phyloP scores from a whole-genome alignment of 169 alveolate genomes.

The Neospora caninum region DNA sequence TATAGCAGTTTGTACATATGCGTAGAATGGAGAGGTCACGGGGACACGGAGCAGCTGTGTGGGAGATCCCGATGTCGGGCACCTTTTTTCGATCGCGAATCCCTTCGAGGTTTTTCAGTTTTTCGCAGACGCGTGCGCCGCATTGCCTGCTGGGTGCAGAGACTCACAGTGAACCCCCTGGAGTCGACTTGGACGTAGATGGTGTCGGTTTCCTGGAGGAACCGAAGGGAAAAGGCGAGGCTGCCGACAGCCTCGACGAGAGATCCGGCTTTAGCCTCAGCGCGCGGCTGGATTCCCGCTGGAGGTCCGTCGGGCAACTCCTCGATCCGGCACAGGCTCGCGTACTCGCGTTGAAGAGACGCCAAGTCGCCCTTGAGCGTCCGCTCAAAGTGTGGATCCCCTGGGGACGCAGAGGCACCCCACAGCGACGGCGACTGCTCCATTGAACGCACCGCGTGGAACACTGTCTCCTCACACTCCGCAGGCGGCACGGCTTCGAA shows the following conservation, averaged over 20 bases:
- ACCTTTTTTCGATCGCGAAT: too few species aligned
- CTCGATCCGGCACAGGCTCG: neutral
- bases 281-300: neutral
- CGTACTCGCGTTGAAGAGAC: neutral
- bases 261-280: neutral
- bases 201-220: neutral
- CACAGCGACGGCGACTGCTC: neutral
- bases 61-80: too few species aligned
- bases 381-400: neutral
- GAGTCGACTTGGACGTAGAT: constrained; percentile 11
- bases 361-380: neutral
- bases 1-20: neutral
- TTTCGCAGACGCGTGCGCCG: too few species aligned
- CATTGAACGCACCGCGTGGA: too few species aligned
- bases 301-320: neutral
- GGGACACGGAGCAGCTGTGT: neutral
- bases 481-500: too few species aligned
- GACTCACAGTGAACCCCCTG: neutral
- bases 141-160: neutral
- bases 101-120: too few species aligned
- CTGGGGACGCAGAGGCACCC: neutral
- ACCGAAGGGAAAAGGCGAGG: neutral
- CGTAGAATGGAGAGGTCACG: neutral
- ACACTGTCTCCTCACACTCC: too few species aligned
- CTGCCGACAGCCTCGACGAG: constrained; percentile 9